These are phyloP conservation scores for Saprolegnia parasitica DNA, from an alignment of 352 stramenopile genomes.

Conservation along the genomic window DNA sequence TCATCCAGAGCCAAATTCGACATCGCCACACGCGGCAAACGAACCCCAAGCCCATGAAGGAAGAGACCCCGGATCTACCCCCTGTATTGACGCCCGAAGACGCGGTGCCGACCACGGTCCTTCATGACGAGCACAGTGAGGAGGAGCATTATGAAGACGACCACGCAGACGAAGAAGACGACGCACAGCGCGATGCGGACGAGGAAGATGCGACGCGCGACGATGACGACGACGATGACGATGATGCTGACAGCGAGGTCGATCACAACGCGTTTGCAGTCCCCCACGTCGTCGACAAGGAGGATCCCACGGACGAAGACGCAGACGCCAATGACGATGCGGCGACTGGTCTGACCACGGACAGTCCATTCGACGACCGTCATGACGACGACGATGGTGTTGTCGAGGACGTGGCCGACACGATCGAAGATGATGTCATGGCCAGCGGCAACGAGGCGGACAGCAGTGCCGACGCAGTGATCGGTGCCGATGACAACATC, in stretches of 20 bases:
- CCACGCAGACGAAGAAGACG: too few species aligned
- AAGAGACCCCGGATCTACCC: background rate
- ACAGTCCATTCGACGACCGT: background rate
- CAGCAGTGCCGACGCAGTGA: too few species aligned
- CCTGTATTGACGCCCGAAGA: background rate
- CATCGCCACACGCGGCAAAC: background rate
- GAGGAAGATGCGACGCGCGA: too few species aligned
- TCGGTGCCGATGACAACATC: too few species aligned
- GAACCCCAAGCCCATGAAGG: background rate
- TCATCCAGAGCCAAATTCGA: slow-evolving; percentile 7
- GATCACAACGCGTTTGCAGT: too few species aligned
- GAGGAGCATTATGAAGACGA: slow-evolving; percentile 1
- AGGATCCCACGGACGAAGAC: background rate
- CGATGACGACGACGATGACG: too few species aligned
- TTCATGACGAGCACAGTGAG: background rate
- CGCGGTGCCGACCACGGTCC: background rate
- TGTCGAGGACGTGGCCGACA: background rate
- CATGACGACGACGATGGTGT: background rate
- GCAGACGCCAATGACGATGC: background rate
- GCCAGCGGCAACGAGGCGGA: too few species aligned
- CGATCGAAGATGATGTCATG: too few species aligned
- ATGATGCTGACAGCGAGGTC: too few species aligned
- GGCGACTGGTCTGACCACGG: background rate
- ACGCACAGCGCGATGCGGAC: too few species aligned
- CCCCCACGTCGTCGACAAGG: background rate